Evolutionary conservation across 768 basidiomycete species (phyloP).

Genomic region (Leccinum obscurum): DNA sequence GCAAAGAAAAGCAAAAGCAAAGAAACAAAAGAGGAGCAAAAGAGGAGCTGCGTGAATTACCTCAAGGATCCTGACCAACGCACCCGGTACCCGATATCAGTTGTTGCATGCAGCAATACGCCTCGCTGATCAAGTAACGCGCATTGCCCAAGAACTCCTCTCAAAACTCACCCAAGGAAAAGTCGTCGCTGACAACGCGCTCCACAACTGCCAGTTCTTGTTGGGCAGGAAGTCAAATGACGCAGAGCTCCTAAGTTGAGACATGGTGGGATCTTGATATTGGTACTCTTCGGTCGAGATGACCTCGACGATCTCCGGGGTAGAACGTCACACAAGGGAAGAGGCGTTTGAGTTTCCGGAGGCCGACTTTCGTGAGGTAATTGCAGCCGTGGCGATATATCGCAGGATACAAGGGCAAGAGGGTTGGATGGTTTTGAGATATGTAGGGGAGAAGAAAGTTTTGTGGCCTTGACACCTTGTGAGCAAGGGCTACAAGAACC

Average conservation of each 20-base stretch:
- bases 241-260: slow-evolving; percentile 80
- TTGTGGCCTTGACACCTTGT: slow-evolving; percentile 70
- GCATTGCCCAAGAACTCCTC: slow-evolving; percentile 98
- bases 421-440: slow-evolving; percentile 57
- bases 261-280: slow-evolving; percentile 90
- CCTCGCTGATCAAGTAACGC: slow-evolving; percentile 92
- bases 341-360: slow-evolving; percentile 50
- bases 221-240: slow-evolving; percentile 96
- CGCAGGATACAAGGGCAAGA: slow-evolving; percentile 93
- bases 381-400: slow-evolving; percentile 52
- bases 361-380: slow-evolving; percentile 68
- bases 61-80: neutral
- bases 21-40: too few species aligned
- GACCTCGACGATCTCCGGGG: slow-evolving; percentile 89
- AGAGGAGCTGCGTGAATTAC: neutral
- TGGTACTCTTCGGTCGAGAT: slow-evolving; percentile 96
- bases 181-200: slow-evolving; percentile 57
- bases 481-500: too few species aligned
- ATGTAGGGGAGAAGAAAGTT: slow-evolving; percentile 72
- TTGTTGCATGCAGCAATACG: slow-evolving; percentile 96
- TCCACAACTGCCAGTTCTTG: slow-evolving; percentile 74
- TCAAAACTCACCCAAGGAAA: too few species aligned
- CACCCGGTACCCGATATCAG: slow-evolving; percentile 26
- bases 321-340: slow-evolving; percentile 80
- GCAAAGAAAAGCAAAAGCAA: neutral